phyloP scores from a whole-genome alignment of 2,329 filamentous ascomycete genomes.

The Colletotrichum liaoningense region DNA sequence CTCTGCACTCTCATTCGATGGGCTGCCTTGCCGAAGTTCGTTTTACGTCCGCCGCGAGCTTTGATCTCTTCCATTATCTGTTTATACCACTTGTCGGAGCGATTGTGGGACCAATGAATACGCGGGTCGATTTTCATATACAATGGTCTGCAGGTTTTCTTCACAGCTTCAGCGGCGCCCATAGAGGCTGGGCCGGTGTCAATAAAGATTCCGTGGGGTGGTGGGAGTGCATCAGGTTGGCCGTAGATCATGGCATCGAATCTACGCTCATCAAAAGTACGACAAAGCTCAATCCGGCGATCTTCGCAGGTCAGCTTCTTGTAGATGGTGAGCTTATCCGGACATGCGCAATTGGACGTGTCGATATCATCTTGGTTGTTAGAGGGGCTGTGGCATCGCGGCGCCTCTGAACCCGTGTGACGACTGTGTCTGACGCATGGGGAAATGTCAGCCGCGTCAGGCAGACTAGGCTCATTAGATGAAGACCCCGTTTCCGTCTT shows the following conservation, averaged over 20 bases:
- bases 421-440: too few relatives aligned
- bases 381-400: too few relatives aligned
- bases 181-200: not conserved
- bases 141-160: slow-evolving; percentile 38
- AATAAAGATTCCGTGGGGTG: slow-evolving; percentile 17
- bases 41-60: slow-evolving; percentile 60
- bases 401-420: too few relatives aligned
- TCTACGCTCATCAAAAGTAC: slow-evolving; percentile 26
- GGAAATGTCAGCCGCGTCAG: too few relatives aligned
- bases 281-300: slow-evolving; percentile 17
- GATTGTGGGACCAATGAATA: slow-evolving; percentile 57
- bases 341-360: too few relatives aligned
- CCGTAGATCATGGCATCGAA: slow-evolving; percentile 37
- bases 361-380: too few relatives aligned
- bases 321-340: too few relatives aligned
- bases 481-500: too few relatives aligned
- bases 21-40: slow-evolving; percentile 59
- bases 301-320: slow-evolving; percentile 5
- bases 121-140: slow-evolving; percentile 63
- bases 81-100: slow-evolving; percentile 57
- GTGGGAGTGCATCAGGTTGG: slow-evolving; percentile 31
- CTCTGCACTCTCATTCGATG: slow-evolving; percentile 50
- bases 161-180: slow-evolving; percentile 37
- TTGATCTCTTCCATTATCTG: slow-evolving; percentile 63
- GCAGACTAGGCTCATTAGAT: too few relatives aligned